These are phyloP conservation scores for Haematococcus lacustris DNA, from an alignment of 139 green algal species.

Conservation along the genomic window DNA sequence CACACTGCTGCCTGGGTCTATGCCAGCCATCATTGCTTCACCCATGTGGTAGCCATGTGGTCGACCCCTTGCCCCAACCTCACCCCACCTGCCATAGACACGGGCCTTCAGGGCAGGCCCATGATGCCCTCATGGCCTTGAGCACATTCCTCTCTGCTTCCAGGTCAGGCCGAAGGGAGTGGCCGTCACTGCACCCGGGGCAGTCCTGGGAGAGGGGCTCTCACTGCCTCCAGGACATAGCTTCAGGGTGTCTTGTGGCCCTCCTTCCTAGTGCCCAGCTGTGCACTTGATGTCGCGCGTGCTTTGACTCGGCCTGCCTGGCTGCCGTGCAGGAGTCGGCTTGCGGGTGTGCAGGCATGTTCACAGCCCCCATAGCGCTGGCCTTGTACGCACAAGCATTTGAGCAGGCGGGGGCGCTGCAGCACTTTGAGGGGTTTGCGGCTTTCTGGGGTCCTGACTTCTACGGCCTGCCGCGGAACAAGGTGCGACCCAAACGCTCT, in stretches of 20 bases:
- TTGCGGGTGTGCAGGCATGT: constrained; percentile 94
- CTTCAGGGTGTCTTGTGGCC: background rate
- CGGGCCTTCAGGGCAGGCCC: background rate
- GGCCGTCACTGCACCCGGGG: too few species aligned
- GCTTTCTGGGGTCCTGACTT: constrained; percentile 87
- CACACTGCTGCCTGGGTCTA: background rate
- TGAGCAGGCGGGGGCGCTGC: constrained; percentile 72
- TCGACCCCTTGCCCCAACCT: background rate
- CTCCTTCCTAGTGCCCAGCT: background rate
- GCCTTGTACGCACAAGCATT: constrained; percentile 80
- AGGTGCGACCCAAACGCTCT: background rate
- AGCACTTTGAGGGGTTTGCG: constrained; percentile 90
- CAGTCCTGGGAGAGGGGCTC: too few species aligned
- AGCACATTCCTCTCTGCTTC: background rate
- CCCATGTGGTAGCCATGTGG: background rate
- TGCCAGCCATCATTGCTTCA: background rate
- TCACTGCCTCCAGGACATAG: background rate
- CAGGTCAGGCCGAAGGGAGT: background rate
- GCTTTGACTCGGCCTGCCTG: background rate
- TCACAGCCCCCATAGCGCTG: constrained; percentile 87
- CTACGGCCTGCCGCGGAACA: constrained; percentile 73
- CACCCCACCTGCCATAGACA: background rate
- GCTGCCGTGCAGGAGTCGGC: constrained; percentile 57
- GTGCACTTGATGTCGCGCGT: background rate
- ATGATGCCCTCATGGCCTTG: background rate